Evolutionary conservation across 139 green algal species (phyloP).

Genomic region (Yamagishiella unicocca): DNA sequence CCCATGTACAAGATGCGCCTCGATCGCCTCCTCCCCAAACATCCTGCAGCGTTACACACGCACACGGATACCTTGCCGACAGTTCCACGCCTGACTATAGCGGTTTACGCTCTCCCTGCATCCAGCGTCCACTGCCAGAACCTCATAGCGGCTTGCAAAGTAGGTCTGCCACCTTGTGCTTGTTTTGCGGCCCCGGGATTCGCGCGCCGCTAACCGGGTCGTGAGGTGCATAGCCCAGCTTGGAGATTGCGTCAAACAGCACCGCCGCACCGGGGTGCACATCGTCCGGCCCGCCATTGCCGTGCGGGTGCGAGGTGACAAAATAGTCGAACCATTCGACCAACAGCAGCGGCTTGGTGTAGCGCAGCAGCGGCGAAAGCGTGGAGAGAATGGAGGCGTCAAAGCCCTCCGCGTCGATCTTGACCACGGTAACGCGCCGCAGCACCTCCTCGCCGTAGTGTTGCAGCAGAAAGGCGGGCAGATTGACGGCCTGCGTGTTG

Average conservation of each 20-base stretch:
- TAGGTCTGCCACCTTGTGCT: constrained; percentile 9
- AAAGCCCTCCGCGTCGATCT: constrained; percentile 21
- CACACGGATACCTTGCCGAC: no score
- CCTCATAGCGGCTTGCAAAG: not conserved
- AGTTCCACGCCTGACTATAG: no score
- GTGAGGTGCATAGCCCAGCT: not conserved
- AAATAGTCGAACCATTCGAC: constrained; percentile 16
- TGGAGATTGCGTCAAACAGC: not conserved
- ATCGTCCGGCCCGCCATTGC: not conserved
- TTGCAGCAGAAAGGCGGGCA: not conserved
- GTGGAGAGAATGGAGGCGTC: not conserved
- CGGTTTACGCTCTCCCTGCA: no score
- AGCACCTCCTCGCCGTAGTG: not conserved
- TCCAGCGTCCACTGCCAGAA: not conserved
- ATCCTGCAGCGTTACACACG: no score
- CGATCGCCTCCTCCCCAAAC: no score
- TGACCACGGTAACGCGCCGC: not conserved
- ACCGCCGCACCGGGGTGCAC: not conserved
- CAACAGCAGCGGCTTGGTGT: not conserved
- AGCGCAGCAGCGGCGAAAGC: not conserved
- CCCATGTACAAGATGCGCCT: no score
- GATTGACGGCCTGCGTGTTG: not conserved
- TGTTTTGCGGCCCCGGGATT: not conserved
- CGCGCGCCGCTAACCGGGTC: not conserved
- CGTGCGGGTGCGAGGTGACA: not conserved